These are phyloP conservation scores for Microdochium bolleyi DNA, from an alignment of 2,329 filamentous ascomycete species.

Conservation along the genomic window DNA sequence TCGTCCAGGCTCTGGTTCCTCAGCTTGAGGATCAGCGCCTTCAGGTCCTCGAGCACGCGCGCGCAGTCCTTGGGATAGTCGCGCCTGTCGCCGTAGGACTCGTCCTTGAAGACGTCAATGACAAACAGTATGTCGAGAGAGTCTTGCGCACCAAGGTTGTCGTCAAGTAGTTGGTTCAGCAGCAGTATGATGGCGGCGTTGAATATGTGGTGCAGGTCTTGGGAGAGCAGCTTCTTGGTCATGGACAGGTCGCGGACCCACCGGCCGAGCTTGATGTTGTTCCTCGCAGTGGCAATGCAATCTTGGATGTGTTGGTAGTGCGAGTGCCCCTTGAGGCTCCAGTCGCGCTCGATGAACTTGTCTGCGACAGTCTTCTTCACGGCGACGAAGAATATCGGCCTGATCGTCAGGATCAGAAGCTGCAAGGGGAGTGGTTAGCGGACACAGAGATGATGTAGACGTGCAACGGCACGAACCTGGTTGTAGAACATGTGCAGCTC, in stretches of 20 bases:
- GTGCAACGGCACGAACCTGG: constrained; percentile 17
- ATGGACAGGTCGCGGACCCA: constrained; percentile 27
- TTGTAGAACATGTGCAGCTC: constrained; percentile 42
- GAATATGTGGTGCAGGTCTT: constrained; percentile 39
- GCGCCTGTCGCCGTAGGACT: constrained; percentile 24
- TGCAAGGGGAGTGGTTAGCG: constrained; percentile 11
- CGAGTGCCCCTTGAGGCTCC: constrained; percentile 17
- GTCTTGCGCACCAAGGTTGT: constrained; percentile 18
- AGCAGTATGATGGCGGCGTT: constrained; percentile 40
- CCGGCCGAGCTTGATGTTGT: constrained; percentile 35
- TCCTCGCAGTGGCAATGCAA: constrained; percentile 35
- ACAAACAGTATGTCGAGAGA: constrained; percentile 28
- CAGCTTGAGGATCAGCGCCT: constrained; percentile 25
- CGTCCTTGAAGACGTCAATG: constrained; percentile 30
- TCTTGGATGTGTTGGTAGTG: constrained; percentile 21
- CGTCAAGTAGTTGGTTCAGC: constrained; percentile 32
- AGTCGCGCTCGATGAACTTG: constrained; percentile 21
- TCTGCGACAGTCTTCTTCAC: constrained; percentile 38
- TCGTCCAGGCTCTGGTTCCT: constrained; percentile 1
- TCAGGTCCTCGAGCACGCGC: constrained; percentile 28
- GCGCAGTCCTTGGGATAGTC: constrained; percentile 29
- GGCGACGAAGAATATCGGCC: constrained; percentile 37
- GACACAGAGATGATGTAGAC: not conserved
- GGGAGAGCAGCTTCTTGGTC: constrained; percentile 31
- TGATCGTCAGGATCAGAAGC: constrained; percentile 38